These are phyloP conservation scores for Pseudogymnoascus sp. DNA, from an alignment of 2,329 filamentous ascomycete species.

Conservation along the genomic window DNA sequence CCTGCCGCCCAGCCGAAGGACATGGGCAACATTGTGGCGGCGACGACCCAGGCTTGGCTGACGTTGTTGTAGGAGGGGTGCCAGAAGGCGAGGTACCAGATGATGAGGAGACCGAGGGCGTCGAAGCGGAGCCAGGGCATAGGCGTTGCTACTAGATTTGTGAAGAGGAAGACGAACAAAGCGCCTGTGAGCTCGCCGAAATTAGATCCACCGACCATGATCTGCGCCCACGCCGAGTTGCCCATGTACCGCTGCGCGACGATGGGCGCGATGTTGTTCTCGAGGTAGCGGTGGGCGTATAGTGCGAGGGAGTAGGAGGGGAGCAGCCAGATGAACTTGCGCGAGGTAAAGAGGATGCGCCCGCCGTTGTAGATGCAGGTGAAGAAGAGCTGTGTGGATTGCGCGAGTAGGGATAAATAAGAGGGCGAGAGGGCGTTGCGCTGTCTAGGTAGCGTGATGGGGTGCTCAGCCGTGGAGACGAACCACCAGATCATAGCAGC, in stretches of 20 bases:
- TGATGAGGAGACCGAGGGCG: conserved; percentile 35
- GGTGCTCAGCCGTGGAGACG: conserved; percentile 33
- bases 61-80: conserved; percentile 32
- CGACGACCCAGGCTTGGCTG: conserved; percentile 37
- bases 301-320: conserved; percentile 40
- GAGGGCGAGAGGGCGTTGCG: conserved; percentile 20
- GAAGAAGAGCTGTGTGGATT: conserved; percentile 36
- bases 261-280: conserved; percentile 38
- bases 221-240: conserved; percentile 40
- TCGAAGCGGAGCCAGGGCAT: conserved; percentile 43
- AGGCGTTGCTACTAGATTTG: conserved; percentile 38
- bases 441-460: conserved; percentile 18
- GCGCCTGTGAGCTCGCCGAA: conserved; percentile 41
- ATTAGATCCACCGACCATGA: conserved; percentile 43
- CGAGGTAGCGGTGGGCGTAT: conserved; percentile 42
- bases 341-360: conserved; percentile 37
- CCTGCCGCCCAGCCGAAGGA: conserved; percentile 43
- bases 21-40: conserved; percentile 37
- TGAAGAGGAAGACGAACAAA: conserved; percentile 40
- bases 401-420: conserved; percentile 31
- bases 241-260: conserved; percentile 39
- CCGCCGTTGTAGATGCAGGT: conserved; percentile 38
- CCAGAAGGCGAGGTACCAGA: conserved; percentile 42
- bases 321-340: conserved; percentile 41
- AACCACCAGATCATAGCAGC: conserved; percentile 38